Percentiles rank a stretch among this genome's conserved stretches.
Evolutionary conservation across 176 grass and related monocot species (phyloP).

Genomic region (Secale cereale): DNA sequence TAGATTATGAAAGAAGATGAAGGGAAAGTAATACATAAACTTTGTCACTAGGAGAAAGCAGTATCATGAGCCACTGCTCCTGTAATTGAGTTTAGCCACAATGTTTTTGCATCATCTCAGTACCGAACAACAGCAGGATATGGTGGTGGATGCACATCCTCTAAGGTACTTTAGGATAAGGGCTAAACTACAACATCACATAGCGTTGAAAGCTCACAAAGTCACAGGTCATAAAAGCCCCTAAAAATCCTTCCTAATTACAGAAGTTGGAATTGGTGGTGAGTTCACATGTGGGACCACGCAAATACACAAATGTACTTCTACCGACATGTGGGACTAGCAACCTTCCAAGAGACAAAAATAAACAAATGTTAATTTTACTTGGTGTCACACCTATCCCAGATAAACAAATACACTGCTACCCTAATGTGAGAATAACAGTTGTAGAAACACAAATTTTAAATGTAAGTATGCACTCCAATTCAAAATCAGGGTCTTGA

Average conservation of each 20-base stretch:
- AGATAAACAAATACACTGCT: too few species aligned
- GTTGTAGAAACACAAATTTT: too few species aligned
- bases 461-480: too few species aligned
- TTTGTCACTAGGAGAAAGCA: conserved; percentile 1
- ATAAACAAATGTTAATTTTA: too few species aligned
- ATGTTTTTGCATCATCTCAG: conserved; percentile 5
- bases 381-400: too few species aligned
- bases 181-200: background rate
- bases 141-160: background rate
- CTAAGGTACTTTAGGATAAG: background rate
- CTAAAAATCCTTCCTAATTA: background rate
- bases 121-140: conserved; percentile 19
- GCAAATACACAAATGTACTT: too few species aligned
- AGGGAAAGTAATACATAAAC: background rate
- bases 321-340: too few species aligned
- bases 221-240: background rate
- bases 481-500: too few species aligned
- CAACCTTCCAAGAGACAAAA: too few species aligned
- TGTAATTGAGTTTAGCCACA: background rate
- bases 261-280: too few species aligned
- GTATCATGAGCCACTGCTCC: background rate
- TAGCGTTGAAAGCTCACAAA: background rate
- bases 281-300: too few species aligned
- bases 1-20: background rate
- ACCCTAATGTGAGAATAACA: too few species aligned